A percentile compares a stretch with the other conserved stretches of the same genome.
These are phyloP conservation scores for Eustoma russellianum DNA, from an alignment of 257 asterid species.

Conservation along the genomic window DNA sequence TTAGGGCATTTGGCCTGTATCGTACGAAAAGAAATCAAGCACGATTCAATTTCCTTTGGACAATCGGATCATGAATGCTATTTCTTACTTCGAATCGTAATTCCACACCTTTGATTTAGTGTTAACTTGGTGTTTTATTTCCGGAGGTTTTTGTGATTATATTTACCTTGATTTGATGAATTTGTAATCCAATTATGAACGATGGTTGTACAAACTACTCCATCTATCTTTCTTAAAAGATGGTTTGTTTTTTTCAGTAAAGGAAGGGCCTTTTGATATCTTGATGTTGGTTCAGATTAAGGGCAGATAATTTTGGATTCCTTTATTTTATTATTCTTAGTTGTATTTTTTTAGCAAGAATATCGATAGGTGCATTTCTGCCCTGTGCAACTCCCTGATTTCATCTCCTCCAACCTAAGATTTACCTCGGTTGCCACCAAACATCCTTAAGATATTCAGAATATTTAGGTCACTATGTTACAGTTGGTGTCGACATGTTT, in stretches of 20 bases:
- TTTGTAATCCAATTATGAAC: conserved; percentile 1
- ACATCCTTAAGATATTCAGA: too few relatives aligned
- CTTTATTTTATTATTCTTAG: background rate
- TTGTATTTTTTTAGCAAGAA: too few relatives aligned
- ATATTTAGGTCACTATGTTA: too few relatives aligned
- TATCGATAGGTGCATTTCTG: too few relatives aligned
- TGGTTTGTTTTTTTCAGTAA: conserved; percentile 9
- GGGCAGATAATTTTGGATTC: background rate
- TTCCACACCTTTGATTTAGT: conserved; percentile 14
- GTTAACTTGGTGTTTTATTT: background rate
- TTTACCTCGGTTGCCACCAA: too few relatives aligned
- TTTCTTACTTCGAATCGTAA: conserved; percentile 22
- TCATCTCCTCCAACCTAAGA: too few relatives aligned
- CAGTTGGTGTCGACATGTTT: too few relatives aligned
- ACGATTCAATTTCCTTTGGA: conserved; percentile 15
- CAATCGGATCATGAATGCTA: conserved; percentile 16
- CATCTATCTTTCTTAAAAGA: background rate
- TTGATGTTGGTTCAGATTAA: background rate
- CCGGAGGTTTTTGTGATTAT: conserved; percentile 5
- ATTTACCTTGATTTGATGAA: background rate
- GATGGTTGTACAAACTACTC: conserved; percentile 7
- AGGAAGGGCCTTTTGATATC: conserved; percentile 16
- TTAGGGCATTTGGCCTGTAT: background rate
- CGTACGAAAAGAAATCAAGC: conserved; percentile 12
- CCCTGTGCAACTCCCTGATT: too few relatives aligned